Evolutionary conservation across 805 yeast species (phyloP).

Genomic region (Kluyveromyces wickerhamii): DNA sequence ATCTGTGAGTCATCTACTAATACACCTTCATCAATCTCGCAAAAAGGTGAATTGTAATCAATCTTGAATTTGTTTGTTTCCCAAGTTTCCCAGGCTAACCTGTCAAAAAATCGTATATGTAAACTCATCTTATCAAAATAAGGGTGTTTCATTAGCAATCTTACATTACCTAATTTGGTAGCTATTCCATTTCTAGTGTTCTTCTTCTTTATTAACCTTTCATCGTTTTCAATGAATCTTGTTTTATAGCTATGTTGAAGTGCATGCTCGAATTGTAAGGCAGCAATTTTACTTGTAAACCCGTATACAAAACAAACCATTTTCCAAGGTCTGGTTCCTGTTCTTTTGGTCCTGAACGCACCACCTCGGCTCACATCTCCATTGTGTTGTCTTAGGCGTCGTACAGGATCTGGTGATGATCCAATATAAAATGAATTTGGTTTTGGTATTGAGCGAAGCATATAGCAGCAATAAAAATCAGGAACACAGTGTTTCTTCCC

Average conservation of each 20-base stretch:
- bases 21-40: conserved; percentile 7
- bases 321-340: conserved; percentile 66
- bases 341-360: conserved; percentile 55
- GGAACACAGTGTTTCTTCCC: conserved; percentile 10
- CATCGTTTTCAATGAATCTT: conserved; percentile 41
- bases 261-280: conserved; percentile 78
- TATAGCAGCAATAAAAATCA: conserved; percentile 60
- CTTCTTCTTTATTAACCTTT: conserved; percentile 33
- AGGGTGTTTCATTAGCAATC: conserved; percentile 35
- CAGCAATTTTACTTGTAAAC: conserved; percentile 60
- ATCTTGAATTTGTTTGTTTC: conserved; percentile 18
- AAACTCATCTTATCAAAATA: conserved; percentile 42
- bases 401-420: conserved; percentile 68
- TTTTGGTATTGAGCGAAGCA: conserved; percentile 52
- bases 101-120: conserved; percentile 39
- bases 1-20: conserved; percentile 2
- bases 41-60: neutral
- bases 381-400: conserved; percentile 71
- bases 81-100: conserved; percentile 19
- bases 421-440: conserved; percentile 65
- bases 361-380: conserved; percentile 59
- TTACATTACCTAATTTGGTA: conserved; percentile 40
- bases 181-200: conserved; percentile 36
- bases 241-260: conserved; percentile 70
- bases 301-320: conserved; percentile 58